Evolutionary conservation across 768 basidiomycete genomes (phyloP).

Genomic region (Rhodosporidiobolus sp.): DNA sequence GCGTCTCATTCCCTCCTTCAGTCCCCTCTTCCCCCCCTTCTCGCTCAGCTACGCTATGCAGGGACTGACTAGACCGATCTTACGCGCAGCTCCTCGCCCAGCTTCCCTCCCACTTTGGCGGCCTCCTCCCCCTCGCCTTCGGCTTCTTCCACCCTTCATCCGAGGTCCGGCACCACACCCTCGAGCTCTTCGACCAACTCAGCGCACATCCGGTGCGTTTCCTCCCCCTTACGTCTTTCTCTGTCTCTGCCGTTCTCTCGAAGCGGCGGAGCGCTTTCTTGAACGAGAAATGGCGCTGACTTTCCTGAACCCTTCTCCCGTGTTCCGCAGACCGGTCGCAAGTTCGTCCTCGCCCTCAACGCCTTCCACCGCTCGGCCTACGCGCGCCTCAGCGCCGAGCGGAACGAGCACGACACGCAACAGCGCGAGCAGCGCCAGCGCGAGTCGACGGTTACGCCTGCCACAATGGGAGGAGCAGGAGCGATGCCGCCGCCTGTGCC

Average conservation of each 20-base stretch:
- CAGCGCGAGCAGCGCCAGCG: not conserved
- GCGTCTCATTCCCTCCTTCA: slow-evolving; percentile 33
- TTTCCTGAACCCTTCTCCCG: not conserved
- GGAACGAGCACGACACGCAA: not conserved
- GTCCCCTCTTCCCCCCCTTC: not conserved
- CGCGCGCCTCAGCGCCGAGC: slow-evolving; percentile 48
- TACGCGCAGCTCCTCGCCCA: slow-evolving; percentile 68
- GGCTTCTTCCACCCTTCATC: slow-evolving; percentile 86
- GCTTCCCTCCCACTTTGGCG: slow-evolving; percentile 71
- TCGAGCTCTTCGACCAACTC: slow-evolving; percentile 78
- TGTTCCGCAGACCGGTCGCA: slow-evolving; percentile 66
- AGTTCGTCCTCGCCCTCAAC: slow-evolving; percentile 74
- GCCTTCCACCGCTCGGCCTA: slow-evolving; percentile 87
- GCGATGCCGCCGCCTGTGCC: not conserved
- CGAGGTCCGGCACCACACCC: slow-evolving; percentile 68
- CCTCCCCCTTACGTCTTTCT: not conserved
- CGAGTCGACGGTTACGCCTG: slow-evolving; percentile 16
- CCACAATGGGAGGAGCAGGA: not conserved
- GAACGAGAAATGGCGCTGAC: not conserved
- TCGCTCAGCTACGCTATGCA: not conserved
- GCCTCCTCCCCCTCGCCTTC: slow-evolving; percentile 79
- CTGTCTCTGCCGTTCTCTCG: not conserved
- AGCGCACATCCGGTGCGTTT: slow-evolving; percentile 67
- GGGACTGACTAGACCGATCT: not conserved
- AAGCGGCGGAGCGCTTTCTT: too few species aligned